A percentile compares a stretch with the other conserved stretches of the same genome.
Conservation (phyloP, 164 flowering plant genomes). For the Annona cherimola region DNA sequence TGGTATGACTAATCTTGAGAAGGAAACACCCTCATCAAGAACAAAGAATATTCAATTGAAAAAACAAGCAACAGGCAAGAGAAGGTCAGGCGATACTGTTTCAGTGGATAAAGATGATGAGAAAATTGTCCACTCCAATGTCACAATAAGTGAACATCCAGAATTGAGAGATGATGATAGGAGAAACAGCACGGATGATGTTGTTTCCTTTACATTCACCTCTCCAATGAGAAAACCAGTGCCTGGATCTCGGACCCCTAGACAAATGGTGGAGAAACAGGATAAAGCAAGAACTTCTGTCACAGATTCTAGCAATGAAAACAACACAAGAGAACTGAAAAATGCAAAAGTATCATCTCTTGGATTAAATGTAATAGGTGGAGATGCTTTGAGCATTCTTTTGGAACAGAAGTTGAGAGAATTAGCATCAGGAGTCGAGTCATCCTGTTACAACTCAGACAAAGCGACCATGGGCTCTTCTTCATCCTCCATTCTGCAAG, state of each 20-base stretch:
- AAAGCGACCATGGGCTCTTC: slow-evolving; percentile 21
- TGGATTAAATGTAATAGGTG: slow-evolving; percentile 50
- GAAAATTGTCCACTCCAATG: slow-evolving; percentile 8
- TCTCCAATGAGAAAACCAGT: slow-evolving; percentile 52
- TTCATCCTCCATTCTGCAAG: slow-evolving; percentile 22
- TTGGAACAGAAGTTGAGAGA: slow-evolving; percentile 82
- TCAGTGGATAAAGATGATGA: slow-evolving; percentile 25
- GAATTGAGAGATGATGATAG: slow-evolving; percentile 14
- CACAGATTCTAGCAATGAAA: slow-evolving; percentile 32
- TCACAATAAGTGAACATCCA: slow-evolving; percentile 7
- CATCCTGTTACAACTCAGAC: slow-evolving; percentile 26
- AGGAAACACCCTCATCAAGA: slow-evolving; percentile 24
- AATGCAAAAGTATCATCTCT: slow-evolving; percentile 25
- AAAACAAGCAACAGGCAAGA: slow-evolving; percentile 46
- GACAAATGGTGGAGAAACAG: slow-evolving; percentile 18
- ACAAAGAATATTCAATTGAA: slow-evolving; percentile 46
- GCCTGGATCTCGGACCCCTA: slow-evolving; percentile 22
- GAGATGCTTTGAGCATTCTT: slow-evolving; percentile 75
- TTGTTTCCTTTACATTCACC: slow-evolving; percentile 90
- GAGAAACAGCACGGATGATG: slow-evolving; percentile 56
- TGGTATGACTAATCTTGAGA: slow-evolving; percentile 35
- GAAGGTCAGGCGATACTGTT: slow-evolving; percentile 20
- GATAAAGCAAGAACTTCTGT: slow-evolving; percentile 3
- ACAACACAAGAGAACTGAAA: slow-evolving; percentile 24
- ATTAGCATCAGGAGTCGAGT: slow-evolving; percentile 41